Evolutionary conservation across 2,329 filamentous ascomycete genomes (phyloP), one percentile per base, ranked within the genome.

Genomic region (Colletotrichum abscissum): DNA sequence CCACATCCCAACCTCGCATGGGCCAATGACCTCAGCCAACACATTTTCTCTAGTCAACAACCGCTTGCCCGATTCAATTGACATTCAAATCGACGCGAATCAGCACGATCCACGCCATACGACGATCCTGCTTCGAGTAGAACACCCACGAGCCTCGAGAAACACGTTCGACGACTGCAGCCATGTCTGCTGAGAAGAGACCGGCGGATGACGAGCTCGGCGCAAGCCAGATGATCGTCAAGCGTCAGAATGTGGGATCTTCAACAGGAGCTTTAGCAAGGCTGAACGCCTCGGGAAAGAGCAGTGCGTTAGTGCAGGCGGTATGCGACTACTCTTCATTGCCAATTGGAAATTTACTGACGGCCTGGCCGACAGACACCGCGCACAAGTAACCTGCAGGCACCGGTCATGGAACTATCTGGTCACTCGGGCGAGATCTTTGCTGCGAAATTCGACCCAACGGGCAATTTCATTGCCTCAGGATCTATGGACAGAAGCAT

Each of bases 401-500:
- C 96, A 71, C 95, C 96, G 1, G 93, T 98, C 57, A 98, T 98
- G 95, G 95, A 98, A 84, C 87, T 99, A 68, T 93, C 92, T 63
- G 95, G 94, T 80, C 90, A 90, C 80, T 86, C 87, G n/a, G 95
- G 94, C 24, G 97, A 99, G 85, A 91, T 99, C 60, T 98, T 98
- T 80, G 89, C 94, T 28, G 93, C 94, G 62, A 93, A 94, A 80
- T 99, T 99, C 80, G 95, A 98, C 80, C 93, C 94, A 3, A 93
- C 93, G 2, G 96, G 95, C 56, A 93, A 95, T 75, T 88, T 95
- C 76, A 97, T 98, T 78, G 97, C 97, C 55, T 98, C 97, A 1
- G 96, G 95, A 9, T 97, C 95, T 14, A 98, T 98, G 94, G 97
- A 99, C 81, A 90, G 95, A 78, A 94, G 92, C 72, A 97, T 99